A percentile compares a stretch with the other conserved stretches of the same genome.
Evolutionary conservation across 2,329 filamentous ascomycete genomes (phyloP).

Genomic region (Trichoderma arundinaceum): DNA sequence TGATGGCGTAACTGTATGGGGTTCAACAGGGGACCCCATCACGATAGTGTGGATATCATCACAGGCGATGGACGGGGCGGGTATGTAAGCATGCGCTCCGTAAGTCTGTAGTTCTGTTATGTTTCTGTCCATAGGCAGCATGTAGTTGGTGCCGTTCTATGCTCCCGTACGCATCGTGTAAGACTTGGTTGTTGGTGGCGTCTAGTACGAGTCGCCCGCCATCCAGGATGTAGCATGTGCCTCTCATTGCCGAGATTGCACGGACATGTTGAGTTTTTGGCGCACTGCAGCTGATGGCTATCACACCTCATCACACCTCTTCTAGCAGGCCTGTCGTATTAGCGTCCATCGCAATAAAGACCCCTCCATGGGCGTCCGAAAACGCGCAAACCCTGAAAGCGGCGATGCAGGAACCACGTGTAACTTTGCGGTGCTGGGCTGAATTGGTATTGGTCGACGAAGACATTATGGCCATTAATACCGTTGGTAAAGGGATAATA

Average conservation of each 20-base stretch:
- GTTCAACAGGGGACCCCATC: conserved; percentile 17
- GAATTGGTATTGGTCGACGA: not conserved
- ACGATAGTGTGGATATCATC: conserved; percentile 28
- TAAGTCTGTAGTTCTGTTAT: not conserved
- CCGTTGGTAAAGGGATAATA: not conserved
- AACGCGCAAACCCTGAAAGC: conserved; percentile 23
- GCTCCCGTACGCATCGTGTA: not conserved
- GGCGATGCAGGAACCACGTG: conserved; percentile 29
- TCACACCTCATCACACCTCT: conserved; percentile 15
- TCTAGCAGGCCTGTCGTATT: conserved; percentile 8
- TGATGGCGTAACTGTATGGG: conserved; percentile 28
- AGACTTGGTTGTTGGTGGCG: not conserved
- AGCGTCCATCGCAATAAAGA: conserved; percentile 17
- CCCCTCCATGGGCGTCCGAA: conserved; percentile 25
- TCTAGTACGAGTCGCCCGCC: not conserved
- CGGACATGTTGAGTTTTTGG: not conserved
- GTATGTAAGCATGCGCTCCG: not conserved
- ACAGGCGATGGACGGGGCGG: conserved; percentile 11
- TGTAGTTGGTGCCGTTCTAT: not conserved
- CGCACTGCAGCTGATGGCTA: conserved; percentile 5
- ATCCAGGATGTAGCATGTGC: not conserved
- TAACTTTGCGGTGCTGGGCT: conserved; percentile 13
- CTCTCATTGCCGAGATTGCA: not conserved
- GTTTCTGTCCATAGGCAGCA: not conserved
- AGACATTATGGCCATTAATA: too few relatives aligned